These are phyloP conservation scores for Aspergillus sclerotialis DNA, from an alignment of 2,329 filamentous ascomycete species.

Conservation along the genomic window DNA sequence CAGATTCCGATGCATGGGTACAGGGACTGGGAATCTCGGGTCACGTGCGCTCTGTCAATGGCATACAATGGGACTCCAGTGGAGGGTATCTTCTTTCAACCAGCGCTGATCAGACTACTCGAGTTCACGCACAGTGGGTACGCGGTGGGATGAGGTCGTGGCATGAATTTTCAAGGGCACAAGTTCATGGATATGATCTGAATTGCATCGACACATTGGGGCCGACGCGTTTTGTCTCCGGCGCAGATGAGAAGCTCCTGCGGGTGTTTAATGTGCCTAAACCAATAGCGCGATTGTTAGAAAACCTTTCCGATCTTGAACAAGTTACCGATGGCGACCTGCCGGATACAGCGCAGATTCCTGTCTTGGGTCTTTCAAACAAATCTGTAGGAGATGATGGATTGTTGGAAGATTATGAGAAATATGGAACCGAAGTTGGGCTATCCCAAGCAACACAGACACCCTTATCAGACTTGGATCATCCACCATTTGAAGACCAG, in stretches of 20 bases:
- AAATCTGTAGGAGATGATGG: constrained; percentile 63
- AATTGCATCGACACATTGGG: constrained; percentile 83
- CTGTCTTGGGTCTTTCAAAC: constrained; percentile 90
- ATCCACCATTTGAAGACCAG: constrained; percentile 83
- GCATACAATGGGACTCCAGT: constrained; percentile 73
- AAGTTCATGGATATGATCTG: constrained; percentile 96
- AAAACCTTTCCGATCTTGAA: constrained; percentile 58
- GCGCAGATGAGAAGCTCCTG: constrained; percentile 96
- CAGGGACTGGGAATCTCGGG: constrained; percentile 73
- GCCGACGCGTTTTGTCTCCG: constrained; percentile 74
- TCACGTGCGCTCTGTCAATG: constrained; percentile 74
- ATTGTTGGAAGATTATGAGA: constrained; percentile 26
- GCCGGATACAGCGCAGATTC: constrained; percentile 88
- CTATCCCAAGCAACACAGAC: constrained; percentile 14
- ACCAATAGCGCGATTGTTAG: constrained; percentile 69
- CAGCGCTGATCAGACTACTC: constrained; percentile 84
- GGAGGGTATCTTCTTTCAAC: constrained; percentile 85
- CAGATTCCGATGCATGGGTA: constrained; percentile 60
- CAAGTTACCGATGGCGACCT: constrained; percentile 39
- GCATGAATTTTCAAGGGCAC: constrained; percentile 92
- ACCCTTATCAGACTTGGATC: constrained; percentile 50
- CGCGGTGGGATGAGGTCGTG: constrained; percentile 54
- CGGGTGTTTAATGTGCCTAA: constrained; percentile 88
- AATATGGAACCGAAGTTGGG: constrained; percentile 30
- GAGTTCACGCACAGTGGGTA: constrained; percentile 76